These are phyloP conservation scores for Mallotus repandus DNA, from an alignment of 441 rosid species.

Conservation along the genomic window DNA sequence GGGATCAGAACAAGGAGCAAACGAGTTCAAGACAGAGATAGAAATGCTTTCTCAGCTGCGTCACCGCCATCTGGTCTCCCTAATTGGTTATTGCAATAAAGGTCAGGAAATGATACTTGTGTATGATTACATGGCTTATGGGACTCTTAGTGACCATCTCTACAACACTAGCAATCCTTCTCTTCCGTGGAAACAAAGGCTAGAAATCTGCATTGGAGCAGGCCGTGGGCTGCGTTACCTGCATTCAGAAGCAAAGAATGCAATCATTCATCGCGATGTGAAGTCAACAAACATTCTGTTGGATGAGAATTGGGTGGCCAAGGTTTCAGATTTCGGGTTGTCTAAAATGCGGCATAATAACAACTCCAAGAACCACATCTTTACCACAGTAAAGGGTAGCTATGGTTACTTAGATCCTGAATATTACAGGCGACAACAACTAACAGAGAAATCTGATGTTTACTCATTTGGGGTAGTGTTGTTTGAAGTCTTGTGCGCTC, in stretches of 20 bases:
- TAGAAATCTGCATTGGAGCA: slow-evolving; percentile 23
- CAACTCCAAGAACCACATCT: background rate
- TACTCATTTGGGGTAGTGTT: too few species aligned
- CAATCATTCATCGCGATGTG: slow-evolving; percentile 27
- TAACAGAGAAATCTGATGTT: too few species aligned
- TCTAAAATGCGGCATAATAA: too few species aligned
- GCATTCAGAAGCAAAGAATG: slow-evolving; percentile 4
- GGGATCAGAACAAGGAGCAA: background rate
- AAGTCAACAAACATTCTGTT: slow-evolving; percentile 25
- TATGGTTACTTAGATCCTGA: slow-evolving; percentile 10
- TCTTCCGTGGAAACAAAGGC: slow-evolving; percentile 16
- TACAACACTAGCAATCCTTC: background rate
- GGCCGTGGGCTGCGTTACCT: slow-evolving; percentile 25
- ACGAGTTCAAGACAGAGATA: background rate
- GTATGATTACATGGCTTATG: background rate
- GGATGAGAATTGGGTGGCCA: too few species aligned
- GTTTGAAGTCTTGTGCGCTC: background rate
- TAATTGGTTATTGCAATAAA: background rate
- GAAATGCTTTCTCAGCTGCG: background rate
- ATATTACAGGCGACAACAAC: background rate
- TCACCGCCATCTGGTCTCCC: background rate
- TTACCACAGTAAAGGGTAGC: slow-evolving; percentile 23
- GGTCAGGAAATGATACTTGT: background rate
- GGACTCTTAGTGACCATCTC: slow-evolving; percentile 10
- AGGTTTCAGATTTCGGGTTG: too few species aligned